Conservation (phyloP, 2,329 filamentous ascomycete species). For the Cercospora sp. region DNA sequence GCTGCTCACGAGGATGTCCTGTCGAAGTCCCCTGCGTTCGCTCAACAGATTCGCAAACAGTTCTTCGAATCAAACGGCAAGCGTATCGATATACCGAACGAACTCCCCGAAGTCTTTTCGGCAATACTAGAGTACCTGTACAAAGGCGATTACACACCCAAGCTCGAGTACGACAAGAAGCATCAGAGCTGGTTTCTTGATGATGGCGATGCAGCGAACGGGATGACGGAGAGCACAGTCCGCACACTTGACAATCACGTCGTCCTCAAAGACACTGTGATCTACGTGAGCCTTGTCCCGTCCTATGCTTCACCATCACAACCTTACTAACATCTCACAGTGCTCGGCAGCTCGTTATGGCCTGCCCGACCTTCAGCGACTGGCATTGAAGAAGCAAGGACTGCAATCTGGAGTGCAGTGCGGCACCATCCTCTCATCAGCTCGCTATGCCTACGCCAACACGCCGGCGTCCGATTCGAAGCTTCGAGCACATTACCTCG, state of each 20-base stretch:
- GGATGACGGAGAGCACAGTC: conserved; percentile 63
- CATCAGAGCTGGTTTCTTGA: conserved; percentile 82
- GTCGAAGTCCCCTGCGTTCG: conserved; percentile 75
- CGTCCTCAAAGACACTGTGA: conserved; percentile 82
- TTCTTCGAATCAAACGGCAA: conserved; percentile 64
- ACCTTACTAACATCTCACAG: conserved; percentile 29
- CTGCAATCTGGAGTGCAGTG: conserved; percentile 82
- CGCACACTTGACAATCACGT: conserved; percentile 66
- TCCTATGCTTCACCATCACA: neutral
- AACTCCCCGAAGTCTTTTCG: conserved; percentile 88
- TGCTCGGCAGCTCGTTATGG: conserved; percentile 84
- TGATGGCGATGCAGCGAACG: conserved; percentile 52
- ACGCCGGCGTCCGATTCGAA: conserved; percentile 91
- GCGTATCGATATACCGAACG: conserved; percentile 76
- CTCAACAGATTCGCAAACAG: conserved; percentile 61
- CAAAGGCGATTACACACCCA: conserved; percentile 90
- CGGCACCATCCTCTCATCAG: conserved; percentile 80
- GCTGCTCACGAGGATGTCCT: conserved; percentile 89
- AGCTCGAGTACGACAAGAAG: conserved; percentile 78
- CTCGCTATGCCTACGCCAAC: conserved; percentile 85
- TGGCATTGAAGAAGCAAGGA: conserved; percentile 85
- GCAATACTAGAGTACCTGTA: conserved; percentile 88
- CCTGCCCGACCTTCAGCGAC: conserved; percentile 78
- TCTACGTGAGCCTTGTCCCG: conserved; percentile 60
- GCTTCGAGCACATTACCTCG: conserved; percentile 84